phyloP scores from a whole-genome alignment of 495 filamentous ascomycete species.

The Hypoxylon rickii region DNA sequence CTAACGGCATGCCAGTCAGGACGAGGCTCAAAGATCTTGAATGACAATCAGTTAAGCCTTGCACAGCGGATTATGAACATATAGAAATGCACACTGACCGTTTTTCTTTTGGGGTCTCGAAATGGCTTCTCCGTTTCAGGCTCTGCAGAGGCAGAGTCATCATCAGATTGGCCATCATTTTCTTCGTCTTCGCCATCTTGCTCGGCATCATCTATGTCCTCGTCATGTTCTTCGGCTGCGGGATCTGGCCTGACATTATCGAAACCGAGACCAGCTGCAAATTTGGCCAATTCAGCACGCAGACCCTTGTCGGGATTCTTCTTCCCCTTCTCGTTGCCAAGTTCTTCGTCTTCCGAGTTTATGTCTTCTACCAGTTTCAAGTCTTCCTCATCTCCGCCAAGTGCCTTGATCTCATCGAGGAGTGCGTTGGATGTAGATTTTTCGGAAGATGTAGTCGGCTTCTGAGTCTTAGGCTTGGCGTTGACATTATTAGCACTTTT shows the following conservation, averaged over 20 bases:
- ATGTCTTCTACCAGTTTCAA: slow-evolving; percentile 65
- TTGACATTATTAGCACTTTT: slow-evolving; percentile 45
- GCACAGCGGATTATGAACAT: neutral
- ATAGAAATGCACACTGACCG: slow-evolving; percentile 48
- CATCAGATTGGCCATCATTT: slow-evolving; percentile 29
- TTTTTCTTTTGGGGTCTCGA: slow-evolving; percentile 40
- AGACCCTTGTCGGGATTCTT: slow-evolving; percentile 43
- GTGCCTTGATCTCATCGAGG: slow-evolving; percentile 72
- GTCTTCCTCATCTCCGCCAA: slow-evolving; percentile 80
- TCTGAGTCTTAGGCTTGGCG: slow-evolving; percentile 33
- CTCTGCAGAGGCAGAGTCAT: slow-evolving; percentile 24
- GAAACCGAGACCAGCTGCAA: slow-evolving; percentile 52
- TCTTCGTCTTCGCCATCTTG: slow-evolving; percentile 27
- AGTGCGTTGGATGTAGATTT: slow-evolving; percentile 44
- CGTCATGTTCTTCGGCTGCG: slow-evolving; percentile 35
- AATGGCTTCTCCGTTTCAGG: slow-evolving; percentile 20
- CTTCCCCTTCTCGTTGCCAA: slow-evolving; percentile 40
- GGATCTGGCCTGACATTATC: slow-evolving; percentile 41
- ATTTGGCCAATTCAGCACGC: slow-evolving; percentile 49
- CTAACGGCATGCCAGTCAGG: slow-evolving; percentile 82
- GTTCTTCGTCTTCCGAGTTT: slow-evolving; percentile 65
- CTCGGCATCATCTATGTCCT: slow-evolving; percentile 40
- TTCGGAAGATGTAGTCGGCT: slow-evolving; percentile 43
- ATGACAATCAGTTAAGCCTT: slow-evolving; percentile 30
- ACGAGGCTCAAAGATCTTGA: slow-evolving; percentile 71